Evolutionary conservation across 176 grass and related monocot genomes (phyloP).

Genomic region (Carex pumila): DNA sequence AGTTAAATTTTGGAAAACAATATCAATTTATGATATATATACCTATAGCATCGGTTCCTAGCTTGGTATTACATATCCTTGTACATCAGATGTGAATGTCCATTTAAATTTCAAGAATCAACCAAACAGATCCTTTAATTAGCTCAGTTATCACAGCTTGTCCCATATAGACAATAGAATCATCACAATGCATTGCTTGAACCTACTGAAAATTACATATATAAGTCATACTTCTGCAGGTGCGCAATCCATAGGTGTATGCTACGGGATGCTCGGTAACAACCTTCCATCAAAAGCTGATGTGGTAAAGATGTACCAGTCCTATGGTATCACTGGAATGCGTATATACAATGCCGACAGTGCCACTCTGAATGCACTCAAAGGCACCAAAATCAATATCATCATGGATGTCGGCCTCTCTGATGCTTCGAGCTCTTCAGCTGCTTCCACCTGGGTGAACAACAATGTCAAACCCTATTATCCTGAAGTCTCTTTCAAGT

Average conservation of each 20-base stretch:
- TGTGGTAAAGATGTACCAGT: conserved; percentile 52
- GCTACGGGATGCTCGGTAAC: conserved; percentile 51
- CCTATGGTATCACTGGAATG: conserved; percentile 43
- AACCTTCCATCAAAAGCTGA: conserved; percentile 36
- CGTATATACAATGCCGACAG: conserved; percentile 46
- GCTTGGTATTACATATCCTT: not conserved
- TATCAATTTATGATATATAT: too few relatives aligned
- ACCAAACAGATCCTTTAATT: too few relatives aligned
- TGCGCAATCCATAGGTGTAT: conserved; percentile 59
- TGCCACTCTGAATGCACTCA: conserved; percentile 27
- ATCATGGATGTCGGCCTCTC: conserved; percentile 14
- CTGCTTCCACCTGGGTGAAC: too few relatives aligned
- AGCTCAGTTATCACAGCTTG: too few relatives aligned
- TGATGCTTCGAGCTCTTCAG: not conserved
- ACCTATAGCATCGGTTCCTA: not conserved
- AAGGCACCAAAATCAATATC: conserved; percentile 32
- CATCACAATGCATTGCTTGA: not conserved
- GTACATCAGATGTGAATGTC: not conserved
- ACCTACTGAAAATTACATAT: not conserved
- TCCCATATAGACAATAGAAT: not conserved
- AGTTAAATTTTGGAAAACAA: not conserved
- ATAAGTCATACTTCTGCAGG: conserved; percentile 5
- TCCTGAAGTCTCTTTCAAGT: not conserved
- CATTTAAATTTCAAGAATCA: not conserved
- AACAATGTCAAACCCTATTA: too few relatives aligned